A percentile compares a stretch with the other conserved stretches of the same genome.
These are phyloP conservation scores for Cadophora malorum DNA, from an alignment of 2,329 filamentous ascomycete genomes.

Conservation along the genomic window DNA sequence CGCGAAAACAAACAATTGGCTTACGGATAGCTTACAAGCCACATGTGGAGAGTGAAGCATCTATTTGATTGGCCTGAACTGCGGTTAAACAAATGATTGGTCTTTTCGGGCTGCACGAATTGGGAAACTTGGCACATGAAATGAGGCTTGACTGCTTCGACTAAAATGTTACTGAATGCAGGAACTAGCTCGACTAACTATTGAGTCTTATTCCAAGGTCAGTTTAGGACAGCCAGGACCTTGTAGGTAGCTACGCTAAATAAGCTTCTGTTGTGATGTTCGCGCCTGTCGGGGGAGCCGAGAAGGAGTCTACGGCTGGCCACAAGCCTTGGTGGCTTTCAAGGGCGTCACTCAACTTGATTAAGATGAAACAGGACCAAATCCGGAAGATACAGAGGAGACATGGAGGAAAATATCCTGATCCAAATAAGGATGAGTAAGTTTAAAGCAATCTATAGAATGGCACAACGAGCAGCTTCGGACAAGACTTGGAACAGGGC, in stretches of 20 bases:
- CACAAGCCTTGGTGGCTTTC: no score
- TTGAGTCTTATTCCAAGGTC: neutral
- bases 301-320: no score
- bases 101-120: neutral
- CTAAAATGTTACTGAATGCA: neutral
- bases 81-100: neutral
- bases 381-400: no score
- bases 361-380: no score
- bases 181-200: neutral
- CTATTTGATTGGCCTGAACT: neutral
- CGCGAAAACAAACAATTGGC: neutral
- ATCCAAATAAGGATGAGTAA: no score
- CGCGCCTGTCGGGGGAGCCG: no score
- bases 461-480: no score
- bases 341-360: no score
- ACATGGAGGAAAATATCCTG: no score
- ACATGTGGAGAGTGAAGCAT: neutral
- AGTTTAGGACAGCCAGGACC: neutral
- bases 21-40: neutral
- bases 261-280: no score
- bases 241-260: neutral
- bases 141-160: neutral
- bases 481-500: no score
- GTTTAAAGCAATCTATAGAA: no score
- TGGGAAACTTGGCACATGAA: neutral